Evolutionary conservation across 2,329 filamentous ascomycete species (phyloP), one percentile per base, ranked within the genome.

Genomic region (Aspergillus piperis): DNA sequence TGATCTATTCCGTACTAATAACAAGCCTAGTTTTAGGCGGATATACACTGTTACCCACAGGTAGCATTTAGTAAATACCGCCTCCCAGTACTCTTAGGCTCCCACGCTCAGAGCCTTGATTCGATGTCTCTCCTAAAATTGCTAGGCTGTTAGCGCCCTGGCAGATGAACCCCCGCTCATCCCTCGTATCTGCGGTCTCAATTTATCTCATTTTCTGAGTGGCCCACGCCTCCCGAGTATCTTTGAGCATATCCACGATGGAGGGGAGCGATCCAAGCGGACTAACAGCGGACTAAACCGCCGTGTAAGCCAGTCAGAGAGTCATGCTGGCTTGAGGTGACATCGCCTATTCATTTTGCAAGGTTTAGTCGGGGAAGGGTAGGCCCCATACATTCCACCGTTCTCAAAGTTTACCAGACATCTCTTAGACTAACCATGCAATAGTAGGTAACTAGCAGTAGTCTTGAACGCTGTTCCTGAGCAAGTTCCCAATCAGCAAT

Each of bases 381-480:
- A 53, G 51, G 51, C 51, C 30, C 50, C 51, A 27, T 39, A 53
- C 53, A 55, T 55, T 55, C 53, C 53, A 47, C 39, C 39, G 25
- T 44, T 39, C 32, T 42, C 53, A 55, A 44, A 39, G 53, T 55
- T 55, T 44, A 27, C 39, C 53, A 19, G 39, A 11, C 39, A 55
- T 44, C 10, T 27, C 47, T 44, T 30, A 25, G 39, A 19, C 39
- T 54, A 50, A 50, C 47, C 47, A 50, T 11, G 13, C 21, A n/a
- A 49, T 49, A 27, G 44, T 49, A 25, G 23, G 21, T 30, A 4
- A 13, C 47, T 55, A 27, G 36, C 25, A 25, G 36, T 25, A 54
- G 25, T 47, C 30, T 3, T 30, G 36, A 38, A 53, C 50, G 50
- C 17, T 53, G 50, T 15, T 38, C 41, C 21, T 8, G 15, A 36